Evolutionary conservation across 495 filamentous ascomycete species (phyloP), one percentile per base, ranked within the genome.

Genomic region (Lepraria neglecta): DNA sequence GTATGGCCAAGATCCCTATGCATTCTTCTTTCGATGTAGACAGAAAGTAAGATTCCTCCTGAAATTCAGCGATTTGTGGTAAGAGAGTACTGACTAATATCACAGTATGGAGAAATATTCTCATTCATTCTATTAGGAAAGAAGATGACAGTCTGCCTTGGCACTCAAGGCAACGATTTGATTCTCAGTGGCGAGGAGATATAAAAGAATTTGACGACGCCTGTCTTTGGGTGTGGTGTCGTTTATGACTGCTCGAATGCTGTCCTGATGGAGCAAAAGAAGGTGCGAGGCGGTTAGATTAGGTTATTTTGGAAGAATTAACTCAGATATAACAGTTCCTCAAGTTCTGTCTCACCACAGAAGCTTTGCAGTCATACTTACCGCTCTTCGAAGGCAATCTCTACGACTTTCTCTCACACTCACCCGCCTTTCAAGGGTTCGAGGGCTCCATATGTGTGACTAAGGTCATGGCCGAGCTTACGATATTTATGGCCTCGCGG

Each of bases 211-310:
- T 72, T 87, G 43, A 83, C 80, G 6, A 83, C 81, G 10, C 84
- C 84, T 58, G 80, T 84, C 3, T 87, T 86, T 71, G 84, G 84
- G 30, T 78, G 75, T 58, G 74, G 84, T 72, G 83, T 87, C 15
- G 82, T 86, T 27, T 87, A 86, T 63, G 84, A 86, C 65, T 85
- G 82, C 69, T 81, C 84, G 5, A 85, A 85, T 68, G 72, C 82
- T 14, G 85, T 85, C 69, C 73, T 87, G 51, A 85, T 87, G 83
- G 83, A 87, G 68, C 84, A 87, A 72, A 87, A 87, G 71, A 86
- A 84, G 76, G 82, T 82, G 64, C 59, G 60, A 45, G 31, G 17
- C 19, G 10, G 10, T 15, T 27, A 4, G 11, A 24, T 6, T 48
- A 9, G 10, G 4, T 12, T 48, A 12, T 1, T 48, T 12, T 11